These are phyloP conservation scores for Tephrocybe sp. DNA, from an alignment of 768 basidiomycete genomes.

Conservation along the genomic window DNA sequence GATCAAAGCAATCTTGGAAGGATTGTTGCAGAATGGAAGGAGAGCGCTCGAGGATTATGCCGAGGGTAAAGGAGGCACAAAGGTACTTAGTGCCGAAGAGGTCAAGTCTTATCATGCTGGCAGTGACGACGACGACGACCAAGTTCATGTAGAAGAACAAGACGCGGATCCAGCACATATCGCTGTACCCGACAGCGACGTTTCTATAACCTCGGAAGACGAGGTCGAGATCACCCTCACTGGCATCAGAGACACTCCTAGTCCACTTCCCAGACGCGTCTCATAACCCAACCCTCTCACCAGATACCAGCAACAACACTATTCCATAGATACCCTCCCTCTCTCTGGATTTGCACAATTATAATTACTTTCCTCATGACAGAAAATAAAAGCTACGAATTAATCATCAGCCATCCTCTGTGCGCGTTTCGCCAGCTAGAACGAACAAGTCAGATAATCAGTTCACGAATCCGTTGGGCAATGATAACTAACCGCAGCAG, in stretches of 20 bases:
- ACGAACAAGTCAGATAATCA: conserved; percentile 9
- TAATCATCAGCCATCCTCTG: conserved; percentile 49
- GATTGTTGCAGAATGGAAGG: conserved; percentile 54
- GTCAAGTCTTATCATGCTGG: conserved; percentile 52
- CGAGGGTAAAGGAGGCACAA: conserved; percentile 53
- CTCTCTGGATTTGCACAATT: no score
- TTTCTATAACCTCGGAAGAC: conserved; percentile 29
- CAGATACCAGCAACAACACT: conserved; percentile 13
- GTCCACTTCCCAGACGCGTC: conserved; percentile 35
- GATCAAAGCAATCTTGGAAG: conserved; percentile 61
- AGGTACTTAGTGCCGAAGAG: conserved; percentile 74
- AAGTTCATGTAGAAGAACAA: conserved; percentile 19
- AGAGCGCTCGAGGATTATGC: conserved; percentile 59
- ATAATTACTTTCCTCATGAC: no score
- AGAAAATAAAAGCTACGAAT: background rate
- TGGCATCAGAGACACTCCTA: conserved; percentile 24
- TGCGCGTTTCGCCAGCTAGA: conserved; percentile 75
- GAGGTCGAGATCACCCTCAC: conserved; percentile 39
- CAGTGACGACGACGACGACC: conserved; percentile 6
- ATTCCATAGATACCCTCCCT: no score
- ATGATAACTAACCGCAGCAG: conserved; percentile 66
- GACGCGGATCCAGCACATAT: conserved; percentile 24
- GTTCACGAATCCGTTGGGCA: background rate
- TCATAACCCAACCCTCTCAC: conserved; percentile 20
- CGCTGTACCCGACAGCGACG: conserved; percentile 19